These are phyloP conservation scores for Poa pratensis DNA, from an alignment of 176 grass and related monocot species.

Conservation along the genomic window DNA sequence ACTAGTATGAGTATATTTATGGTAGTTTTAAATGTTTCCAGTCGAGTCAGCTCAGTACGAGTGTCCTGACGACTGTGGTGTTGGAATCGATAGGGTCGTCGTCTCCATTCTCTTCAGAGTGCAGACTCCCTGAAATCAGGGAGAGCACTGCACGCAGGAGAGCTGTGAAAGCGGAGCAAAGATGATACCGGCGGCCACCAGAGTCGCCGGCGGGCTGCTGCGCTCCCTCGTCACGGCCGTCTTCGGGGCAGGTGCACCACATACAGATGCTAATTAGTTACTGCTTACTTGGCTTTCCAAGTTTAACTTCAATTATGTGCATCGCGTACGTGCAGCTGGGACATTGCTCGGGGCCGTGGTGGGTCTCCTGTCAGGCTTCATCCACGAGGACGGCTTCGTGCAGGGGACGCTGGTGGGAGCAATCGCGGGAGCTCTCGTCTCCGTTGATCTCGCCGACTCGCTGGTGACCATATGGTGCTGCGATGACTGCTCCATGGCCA, in stretches of 20 bases:
- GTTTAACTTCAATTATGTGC: background rate
- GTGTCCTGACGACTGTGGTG: too few species aligned
- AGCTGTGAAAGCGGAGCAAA: background rate
- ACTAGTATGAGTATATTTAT: too few species aligned
- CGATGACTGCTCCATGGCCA: slow-evolving; percentile 30
- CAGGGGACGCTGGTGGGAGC: slow-evolving; percentile 54
- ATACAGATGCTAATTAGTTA: background rate
- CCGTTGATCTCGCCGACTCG: slow-evolving; percentile 49
- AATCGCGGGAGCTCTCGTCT: slow-evolving; percentile 50
- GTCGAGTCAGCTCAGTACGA: too few species aligned
- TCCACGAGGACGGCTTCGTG: slow-evolving; percentile 49
- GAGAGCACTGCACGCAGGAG: too few species aligned
- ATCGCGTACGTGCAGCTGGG: slow-evolving; percentile 19
- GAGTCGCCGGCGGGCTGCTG: background rate
- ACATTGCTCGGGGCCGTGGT: slow-evolving; percentile 45
- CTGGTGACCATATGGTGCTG: slow-evolving; percentile 46
- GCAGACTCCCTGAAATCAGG: too few species aligned
- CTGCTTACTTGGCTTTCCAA: background rate
- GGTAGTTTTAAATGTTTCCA: too few species aligned
- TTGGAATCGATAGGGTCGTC: too few species aligned
- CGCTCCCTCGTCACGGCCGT: background rate
- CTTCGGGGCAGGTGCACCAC: slow-evolving; percentile 1
- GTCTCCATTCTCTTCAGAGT: too few species aligned
- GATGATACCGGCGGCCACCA: background rate
- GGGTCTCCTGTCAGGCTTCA: slow-evolving; percentile 47